These are phyloP conservation scores for Leishmania tarentolae DNA, from an alignment of 208 protist genomes.

Conservation along the genomic window DNA sequence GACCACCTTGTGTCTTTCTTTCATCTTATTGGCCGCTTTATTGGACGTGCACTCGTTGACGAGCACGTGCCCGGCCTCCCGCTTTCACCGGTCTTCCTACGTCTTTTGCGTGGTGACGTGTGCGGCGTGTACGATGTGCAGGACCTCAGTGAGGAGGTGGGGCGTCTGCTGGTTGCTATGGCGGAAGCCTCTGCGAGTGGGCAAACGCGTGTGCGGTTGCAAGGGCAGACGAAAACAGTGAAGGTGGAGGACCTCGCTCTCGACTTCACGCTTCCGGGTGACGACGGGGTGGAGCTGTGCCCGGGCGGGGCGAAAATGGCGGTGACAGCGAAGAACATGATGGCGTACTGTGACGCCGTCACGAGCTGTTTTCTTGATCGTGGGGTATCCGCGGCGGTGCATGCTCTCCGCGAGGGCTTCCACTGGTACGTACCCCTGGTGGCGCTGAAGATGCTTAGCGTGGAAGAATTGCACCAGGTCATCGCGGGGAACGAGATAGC, in stretches of 20 bases:
- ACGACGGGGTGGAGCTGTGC: constrained; percentile 61
- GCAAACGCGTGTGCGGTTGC: constrained; percentile 27
- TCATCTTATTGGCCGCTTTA: constrained; percentile 69
- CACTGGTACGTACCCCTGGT: constrained; percentile 76
- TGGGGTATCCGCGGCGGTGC: constrained; percentile 60
- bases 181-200: constrained; percentile 24
- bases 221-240: constrained; percentile 32
- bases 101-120: constrained; percentile 75
- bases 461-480: constrained; percentile 69
- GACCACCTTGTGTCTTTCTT: constrained; percentile 35
- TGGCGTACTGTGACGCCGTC: constrained; percentile 78
- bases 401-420: constrained; percentile 66
- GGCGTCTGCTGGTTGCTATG: constrained; percentile 53
- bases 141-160: constrained; percentile 55
- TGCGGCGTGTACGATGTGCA: constrained; percentile 73
- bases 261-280: constrained; percentile 79
- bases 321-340: constrained; percentile 62
- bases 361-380: constrained; percentile 53
- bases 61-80: constrained; percentile 70
- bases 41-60: constrained; percentile 82
- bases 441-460: constrained; percentile 61
- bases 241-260: constrained; percentile 65
- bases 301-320: constrained; percentile 33
- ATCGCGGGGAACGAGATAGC: constrained; percentile 52
- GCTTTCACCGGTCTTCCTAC: constrained; percentile 70